Evolutionary conservation across 331 rosid genomes (phyloP).

Genomic region (Spiraea crenata): DNA sequence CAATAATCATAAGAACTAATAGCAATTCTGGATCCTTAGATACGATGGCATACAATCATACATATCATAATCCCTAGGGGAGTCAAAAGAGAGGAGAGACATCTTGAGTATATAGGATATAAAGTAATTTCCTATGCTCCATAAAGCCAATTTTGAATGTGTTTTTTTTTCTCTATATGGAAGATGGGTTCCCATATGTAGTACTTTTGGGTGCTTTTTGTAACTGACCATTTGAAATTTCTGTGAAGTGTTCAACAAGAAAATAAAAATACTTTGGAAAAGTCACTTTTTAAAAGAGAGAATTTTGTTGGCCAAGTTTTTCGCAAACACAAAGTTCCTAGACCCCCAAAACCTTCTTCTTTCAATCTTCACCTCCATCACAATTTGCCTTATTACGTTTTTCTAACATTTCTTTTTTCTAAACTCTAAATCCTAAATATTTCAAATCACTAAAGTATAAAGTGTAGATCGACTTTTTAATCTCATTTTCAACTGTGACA

Average conservation of each 20-base stretch:
- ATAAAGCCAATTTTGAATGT: conserved; percentile 47
- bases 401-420: too few species aligned
- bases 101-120: conserved; percentile 48
- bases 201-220: conserved; percentile 23
- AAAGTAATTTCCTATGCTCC: conserved; percentile 44
- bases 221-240: conserved; percentile 34
- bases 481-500: too few species aligned
- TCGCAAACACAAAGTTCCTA: conserved; percentile 17
- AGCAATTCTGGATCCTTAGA: conserved; percentile 21
- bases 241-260: conserved; percentile 46
- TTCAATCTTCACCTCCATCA: background rate
- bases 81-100: conserved; percentile 66
- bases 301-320: conserved; percentile 35
- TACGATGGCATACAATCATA: background rate
- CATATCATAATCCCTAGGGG: conserved; percentile 21
- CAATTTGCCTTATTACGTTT: too few species aligned
- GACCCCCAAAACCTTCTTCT: background rate
- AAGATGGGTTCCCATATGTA: conserved; percentile 19
- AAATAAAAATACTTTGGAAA: conserved; percentile 34
- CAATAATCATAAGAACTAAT: conserved; percentile 30
- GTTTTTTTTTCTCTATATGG: conserved; percentile 23
- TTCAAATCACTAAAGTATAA: too few species aligned
- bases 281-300: conserved; percentile 33
- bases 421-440: too few species aligned
- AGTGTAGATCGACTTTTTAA: too few species aligned